Base-by-base conservation (phyloP, 139 green algal genomes). In the Bryopsis sp. region DNA sequence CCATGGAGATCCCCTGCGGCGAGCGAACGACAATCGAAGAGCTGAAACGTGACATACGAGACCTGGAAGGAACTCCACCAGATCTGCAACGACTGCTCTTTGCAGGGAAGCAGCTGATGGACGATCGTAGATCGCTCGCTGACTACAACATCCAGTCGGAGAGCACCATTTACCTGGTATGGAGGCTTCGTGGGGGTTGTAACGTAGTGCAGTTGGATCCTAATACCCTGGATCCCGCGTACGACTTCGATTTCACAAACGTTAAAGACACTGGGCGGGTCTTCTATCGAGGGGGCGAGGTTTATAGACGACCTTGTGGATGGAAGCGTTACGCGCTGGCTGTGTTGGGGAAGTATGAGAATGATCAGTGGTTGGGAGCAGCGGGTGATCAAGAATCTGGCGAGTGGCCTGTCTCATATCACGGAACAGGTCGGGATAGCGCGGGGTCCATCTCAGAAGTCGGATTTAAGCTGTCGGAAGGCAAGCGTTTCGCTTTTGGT, bases 151-250 rank as follows among this genome's bases (percentile, higher is more conserved):
- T 50, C 19, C 11, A 50, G 19, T 19, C 11, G 19, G 19, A 11
- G 43, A 50, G 43, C 19, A 19, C 19, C 19, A 26, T 50, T 11
- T 19, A 50, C 19, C 43, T 50, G 43, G 19, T 50, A 11, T 19
- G 11, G 15, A 50, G 43, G 43, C 43, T 50, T 19, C 43, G 43
- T 50, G 43, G 43, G 15, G 43, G 43, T 35, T 29, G 95, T 96
- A 80, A 96, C 96, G 47, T 72, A 15, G 46, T 72, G 1, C 11
- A 29, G 8, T 7, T 63, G 15, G 24, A 8, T 8, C 15, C 15
- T 8, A 19, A 63, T 7, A 63, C n/a, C 54, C 15, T 63, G 19
- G 54, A 8, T 29, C 54, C 54, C n/a, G 54, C 11, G 54, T 34
- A 33, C 68, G 28, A 72, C 59, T 37, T 62, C 68, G 54, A 76